Base-by-base conservation (phyloP, 164 flowering plant species). In the Hamamelis virginiana region DNA sequence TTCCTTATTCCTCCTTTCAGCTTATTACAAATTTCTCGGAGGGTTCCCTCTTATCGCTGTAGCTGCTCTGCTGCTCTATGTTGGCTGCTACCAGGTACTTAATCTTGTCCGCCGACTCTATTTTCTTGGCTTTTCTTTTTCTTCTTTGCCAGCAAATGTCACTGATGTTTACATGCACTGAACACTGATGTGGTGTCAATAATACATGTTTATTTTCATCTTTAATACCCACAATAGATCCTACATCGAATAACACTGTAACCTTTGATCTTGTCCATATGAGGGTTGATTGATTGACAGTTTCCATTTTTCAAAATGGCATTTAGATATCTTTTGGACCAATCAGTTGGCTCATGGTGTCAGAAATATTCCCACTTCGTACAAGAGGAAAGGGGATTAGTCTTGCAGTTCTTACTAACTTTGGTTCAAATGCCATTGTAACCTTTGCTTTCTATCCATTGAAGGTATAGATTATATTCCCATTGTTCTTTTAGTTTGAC, bases 331-430 rank as follows among this genome's bases (percentile, higher is more conserved):
- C 99, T 25, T 92, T 91, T 82, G 99, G 97, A 15, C 97, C 97
- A 15, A 89, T 91, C 41, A 90, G 99, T 72, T 95, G 96, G 99
- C 84, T 92, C 22, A 92, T 95, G 97, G 97, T 92, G 63, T 92
- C 98, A 0, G 98, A 95, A 74, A 92, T 92, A 66, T 95, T 91
- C 76, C 97, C 99, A 6, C 73, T 87, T 62, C 93, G 93, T 22
- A 91, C 97, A 55, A 87, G 99, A 78, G 97, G 98, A 38, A 85
- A 85, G 72, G 97, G 98, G 28, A 86, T 92, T 44, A 95, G 97
- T 80, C 93, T 95, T 44, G 96, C 97, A n/a, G 98, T 92, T 63
- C 93, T 95, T 53, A 80, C 92, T 1, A 95, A 95, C 80, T 95
- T 95, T 51, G 98, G 91, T 15, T 85, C 97, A 71, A 95, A 95